Evolutionary conservation across 2,329 filamentous ascomycete genomes (phyloP).

Genomic region (Ciborinia camelliae): DNA sequence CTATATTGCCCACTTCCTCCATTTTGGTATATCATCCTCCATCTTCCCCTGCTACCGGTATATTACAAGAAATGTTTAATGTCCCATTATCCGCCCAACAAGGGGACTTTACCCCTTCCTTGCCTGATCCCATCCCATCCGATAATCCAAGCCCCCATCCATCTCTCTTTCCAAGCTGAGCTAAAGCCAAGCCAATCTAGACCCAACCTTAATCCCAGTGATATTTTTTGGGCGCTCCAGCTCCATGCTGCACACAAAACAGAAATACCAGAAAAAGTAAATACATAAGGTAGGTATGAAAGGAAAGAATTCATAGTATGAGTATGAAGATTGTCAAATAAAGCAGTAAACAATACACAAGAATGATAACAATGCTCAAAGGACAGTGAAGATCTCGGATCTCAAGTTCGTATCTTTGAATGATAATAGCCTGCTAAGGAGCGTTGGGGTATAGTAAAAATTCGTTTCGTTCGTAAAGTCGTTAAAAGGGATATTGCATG

Average conservation of each 20-base stretch:
- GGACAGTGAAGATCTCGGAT: conserved; percentile 8
- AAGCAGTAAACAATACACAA: conserved; percentile 16
- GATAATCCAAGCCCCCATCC: conserved; percentile 14
- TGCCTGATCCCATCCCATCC: conserved; percentile 6
- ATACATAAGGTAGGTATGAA: background rate
- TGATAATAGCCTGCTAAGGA: conserved; percentile 34
- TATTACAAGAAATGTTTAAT: conserved; percentile 13
- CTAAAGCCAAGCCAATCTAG: conserved; percentile 14
- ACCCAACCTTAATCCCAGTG: background rate
- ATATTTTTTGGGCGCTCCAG: conserved; percentile 20
- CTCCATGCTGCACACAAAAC: conserved; percentile 11
- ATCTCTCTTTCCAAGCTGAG: background rate
- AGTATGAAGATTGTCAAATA: conserved; percentile 5
- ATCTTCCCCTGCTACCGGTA: background rate
- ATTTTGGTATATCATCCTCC: conserved; percentile 6
- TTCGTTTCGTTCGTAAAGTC: conserved; percentile 21
- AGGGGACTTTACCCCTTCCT: conserved; percentile 4
- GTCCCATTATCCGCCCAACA: conserved; percentile 13
- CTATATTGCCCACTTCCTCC: background rate
- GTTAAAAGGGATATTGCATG: conserved; percentile 10
- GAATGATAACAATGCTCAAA: conserved; percentile 14
- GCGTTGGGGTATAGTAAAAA: conserved; percentile 28
- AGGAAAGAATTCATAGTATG: conserved; percentile 2
- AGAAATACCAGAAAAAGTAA: background rate
- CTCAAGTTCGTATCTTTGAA: conserved; percentile 14